Evolutionary conservation across 495 filamentous ascomycete species (phyloP), one percentile per base, ranked within the genome.

Genomic region (Hapsidospora chrysogenum): DNA sequence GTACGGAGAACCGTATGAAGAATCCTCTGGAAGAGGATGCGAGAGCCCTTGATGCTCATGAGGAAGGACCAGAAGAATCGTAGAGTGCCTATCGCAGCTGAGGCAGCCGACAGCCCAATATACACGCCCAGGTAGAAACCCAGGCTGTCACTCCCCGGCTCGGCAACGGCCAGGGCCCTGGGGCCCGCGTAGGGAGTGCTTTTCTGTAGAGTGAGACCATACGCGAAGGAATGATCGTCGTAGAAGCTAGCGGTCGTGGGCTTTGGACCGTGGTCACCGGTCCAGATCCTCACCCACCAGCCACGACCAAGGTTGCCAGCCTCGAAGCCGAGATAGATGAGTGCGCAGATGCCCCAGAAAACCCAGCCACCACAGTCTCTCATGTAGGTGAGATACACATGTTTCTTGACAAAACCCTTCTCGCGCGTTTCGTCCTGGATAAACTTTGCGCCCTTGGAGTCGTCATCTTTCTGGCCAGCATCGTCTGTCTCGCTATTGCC

Each of bases 201-300:
- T 28, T 62, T 53, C 25, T 63, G 59, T n/a, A 60, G 16, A 13
- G 52, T 43, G 9, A 54, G 40, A 23, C 50, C 39, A 18, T 60
- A 58, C 0, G 52, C 38, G 29, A 49, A 51, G 11, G 46, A 39
- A 21, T 58, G 58, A 3, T 44, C 48, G 1, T 45, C 41, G 13
- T 33, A 22, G 6, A 14, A 39, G 42, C 11, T 26, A 11, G 23
- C 23, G 23, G 23, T 26, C 23, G 11, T 11, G 52, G 44, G 2
- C 33, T 13, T 19, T 39, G 15, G n/a, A 48, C 19, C 9, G 15
- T 42, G 19, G n/a, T 45, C 41, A 10, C 57, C 56, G 4, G 77
- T 80, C 79, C 79, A 85, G 36, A 82, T 48, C 23, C 66, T 69
- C 19, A 84, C 56, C 75, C 76, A 83, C 69, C 74, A 82, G 10